Evolutionary conservation across 371 early-diverging fungal species (phyloP), one percentile per base, ranked within the genome.

Genomic region (Saksenaea vasiformis): DNA sequence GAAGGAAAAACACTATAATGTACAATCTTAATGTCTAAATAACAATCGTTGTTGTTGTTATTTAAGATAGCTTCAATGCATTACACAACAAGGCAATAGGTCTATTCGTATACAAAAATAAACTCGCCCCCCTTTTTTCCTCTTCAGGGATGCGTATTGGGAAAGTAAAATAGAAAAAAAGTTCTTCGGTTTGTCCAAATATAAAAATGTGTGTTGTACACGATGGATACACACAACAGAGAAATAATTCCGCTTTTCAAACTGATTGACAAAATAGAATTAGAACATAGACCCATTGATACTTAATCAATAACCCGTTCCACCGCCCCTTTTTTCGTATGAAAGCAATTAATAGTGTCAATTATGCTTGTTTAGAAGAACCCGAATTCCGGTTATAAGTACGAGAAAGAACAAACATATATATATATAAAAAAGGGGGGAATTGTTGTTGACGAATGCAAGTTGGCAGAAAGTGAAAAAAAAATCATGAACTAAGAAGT

Each of bases 171-270:
- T n/a, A 19, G 8, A 22, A 47, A 47, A 47, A 47, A 47, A 47
- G n/a, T 22, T 38, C 38, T 15, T 44, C 47, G n/a, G n/a, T n/a
- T 47, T 47, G 47, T 8, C 47, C 47, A 22, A 19, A 47, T 47
- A 19, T n/a, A 11, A 47, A 47, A 47, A 47, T 47, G 47, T 47
- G 47, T 47, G 47, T 47, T 22, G 47, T 17, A 47, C 47, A 47
- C 22, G 31, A 31, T 31, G 47, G 47, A 47, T 47, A 47, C 47
- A 47, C 22, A 47, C 19, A 47, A 19, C n/a, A n/a, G n/a, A n/a
- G n/a, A n/a, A n/a, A n/a, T 7, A 22, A 19, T 47, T 5, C 47
- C 22, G 47, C 22, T 22, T 22, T 47, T 47, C 10, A 47, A 31
- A 47, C 3, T 47, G 7, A 47, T 47, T 22, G 7, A 47, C n/a